Percentiles rank a stretch among this genome's conserved stretches.
These are phyloP conservation scores for Diaporthe ampelina DNA, from an alignment of 2,329 filamentous ascomycete species.

Conservation along the genomic window DNA sequence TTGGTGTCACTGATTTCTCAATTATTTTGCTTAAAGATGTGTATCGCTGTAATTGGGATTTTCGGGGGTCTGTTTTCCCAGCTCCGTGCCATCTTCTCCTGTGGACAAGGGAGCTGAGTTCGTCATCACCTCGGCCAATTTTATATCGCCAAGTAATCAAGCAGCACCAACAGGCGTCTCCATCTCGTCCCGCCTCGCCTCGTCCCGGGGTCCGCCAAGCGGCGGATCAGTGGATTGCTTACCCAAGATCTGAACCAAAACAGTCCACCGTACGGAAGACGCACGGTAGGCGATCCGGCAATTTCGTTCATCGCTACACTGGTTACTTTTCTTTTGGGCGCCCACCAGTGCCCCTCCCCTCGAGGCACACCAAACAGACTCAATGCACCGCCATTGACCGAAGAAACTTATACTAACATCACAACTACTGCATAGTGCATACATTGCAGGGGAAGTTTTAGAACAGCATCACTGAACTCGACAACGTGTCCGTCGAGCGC, in stretches of 20 bases:
- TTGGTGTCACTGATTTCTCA: background rate
- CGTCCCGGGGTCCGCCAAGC: conserved; percentile 8
- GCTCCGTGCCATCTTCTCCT: background rate
- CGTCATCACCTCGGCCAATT: background rate
- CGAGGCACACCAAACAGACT: background rate
- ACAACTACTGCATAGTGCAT: background rate
- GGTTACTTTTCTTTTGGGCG: background rate
- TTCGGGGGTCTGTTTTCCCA: background rate
- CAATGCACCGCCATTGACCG: background rate
- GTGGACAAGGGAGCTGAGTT: background rate
- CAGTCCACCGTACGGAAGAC: background rate
- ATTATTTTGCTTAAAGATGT: background rate
- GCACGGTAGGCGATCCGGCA: conserved; percentile 4
- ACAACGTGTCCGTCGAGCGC: background rate
- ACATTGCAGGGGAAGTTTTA: background rate
- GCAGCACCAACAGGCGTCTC: background rate
- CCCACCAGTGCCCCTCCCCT: too few relatives aligned
- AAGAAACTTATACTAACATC: background rate
- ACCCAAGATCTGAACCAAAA: background rate
- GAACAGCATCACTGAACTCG: background rate
- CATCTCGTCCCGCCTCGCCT: conserved; percentile 25
- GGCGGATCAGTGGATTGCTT: background rate
- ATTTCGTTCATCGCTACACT: background rate
- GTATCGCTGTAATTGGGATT: background rate
- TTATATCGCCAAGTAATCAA: background rate